Conservation (phyloP, 352 stramenopile genomes). For the Phytophthora meadii region DNA sequence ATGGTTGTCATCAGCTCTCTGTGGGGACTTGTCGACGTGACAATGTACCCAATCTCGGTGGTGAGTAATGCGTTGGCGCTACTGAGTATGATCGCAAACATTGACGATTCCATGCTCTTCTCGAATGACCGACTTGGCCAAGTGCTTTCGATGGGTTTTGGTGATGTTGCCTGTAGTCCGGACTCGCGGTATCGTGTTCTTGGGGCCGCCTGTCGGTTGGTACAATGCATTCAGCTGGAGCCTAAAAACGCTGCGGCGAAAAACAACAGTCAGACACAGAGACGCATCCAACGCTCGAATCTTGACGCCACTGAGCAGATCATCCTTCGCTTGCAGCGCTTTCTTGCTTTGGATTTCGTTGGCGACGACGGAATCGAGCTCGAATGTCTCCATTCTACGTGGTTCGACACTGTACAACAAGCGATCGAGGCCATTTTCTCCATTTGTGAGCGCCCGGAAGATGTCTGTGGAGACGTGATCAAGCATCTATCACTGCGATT, state of each 20-base stretch:
- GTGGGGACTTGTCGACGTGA: conserved; percentile 75
- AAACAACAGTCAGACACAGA: conserved; percentile 48
- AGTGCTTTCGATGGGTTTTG: conserved; percentile 67
- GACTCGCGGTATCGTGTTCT: conserved; percentile 64
- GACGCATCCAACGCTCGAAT: conserved; percentile 75
- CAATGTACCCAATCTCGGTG: conserved; percentile 59
- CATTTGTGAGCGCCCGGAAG: conserved; percentile 90
- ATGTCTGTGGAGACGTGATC: conserved; percentile 77
- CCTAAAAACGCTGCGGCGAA: conserved; percentile 42
- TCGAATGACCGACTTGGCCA: conserved; percentile 63
- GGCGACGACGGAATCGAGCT: conserved; percentile 60
- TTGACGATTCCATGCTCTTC: conserved; percentile 69
- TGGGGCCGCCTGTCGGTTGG: conserved; percentile 63
- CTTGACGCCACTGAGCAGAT: conserved; percentile 91
- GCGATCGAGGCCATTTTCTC: conserved; percentile 93
- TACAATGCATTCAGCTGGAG: conserved; percentile 71
- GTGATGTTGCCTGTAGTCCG: conserved; percentile 52
- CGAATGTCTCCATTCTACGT: conserved; percentile 66
- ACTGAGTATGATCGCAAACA: conserved; percentile 74
- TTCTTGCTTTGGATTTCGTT: conserved; percentile 90
- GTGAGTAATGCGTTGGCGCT: conserved; percentile 69
- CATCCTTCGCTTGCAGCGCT: conserved; percentile 85
- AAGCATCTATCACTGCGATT: conserved; percentile 66
- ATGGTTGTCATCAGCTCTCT: conserved; percentile 69
- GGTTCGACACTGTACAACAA: conserved; percentile 94